Percentiles rank a stretch among this genome's conserved stretches.
Evolutionary conservation across 2,329 filamentous ascomycete genomes (phyloP).

Genomic region (Aspergillus quadricinctus): DNA sequence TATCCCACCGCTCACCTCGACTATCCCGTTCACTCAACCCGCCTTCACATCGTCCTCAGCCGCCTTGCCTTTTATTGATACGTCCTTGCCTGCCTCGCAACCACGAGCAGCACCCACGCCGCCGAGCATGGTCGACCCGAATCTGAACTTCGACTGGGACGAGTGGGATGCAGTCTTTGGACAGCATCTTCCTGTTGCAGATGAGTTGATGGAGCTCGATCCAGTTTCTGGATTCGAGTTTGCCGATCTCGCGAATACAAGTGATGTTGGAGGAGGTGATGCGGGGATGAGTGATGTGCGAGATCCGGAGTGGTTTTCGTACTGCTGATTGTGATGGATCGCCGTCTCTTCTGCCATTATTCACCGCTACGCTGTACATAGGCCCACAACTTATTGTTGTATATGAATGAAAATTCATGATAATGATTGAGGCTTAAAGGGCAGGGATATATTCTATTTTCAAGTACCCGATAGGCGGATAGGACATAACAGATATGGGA

Average conservation of each 20-base stretch:
- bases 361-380: neutral
- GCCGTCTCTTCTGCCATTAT: neutral
- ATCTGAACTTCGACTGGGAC: slow-evolving; percentile 47
- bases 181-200: slow-evolving; percentile 41
- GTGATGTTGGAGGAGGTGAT: slow-evolving; percentile 2
- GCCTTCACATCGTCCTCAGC: slow-evolving; percentile 6
- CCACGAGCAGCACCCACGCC: slow-evolving; percentile 26
- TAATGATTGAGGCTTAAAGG: neutral
- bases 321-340: slow-evolving; percentile 7
- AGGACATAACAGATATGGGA: slow-evolving; percentile 24
- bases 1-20: slow-evolving; percentile 7
- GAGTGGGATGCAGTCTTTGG: slow-evolving; percentile 48
- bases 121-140: slow-evolving; percentile 37
- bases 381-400: neutral
- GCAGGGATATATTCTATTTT: neutral
- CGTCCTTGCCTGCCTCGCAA: slow-evolving; percentile 14
- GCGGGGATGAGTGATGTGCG: slow-evolving; percentile 4
- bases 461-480: neutral
- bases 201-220: slow-evolving; percentile 42
- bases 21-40: slow-evolving; percentile 6
- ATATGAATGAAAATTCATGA: neutral
- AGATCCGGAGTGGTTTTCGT: slow-evolving; percentile 12
- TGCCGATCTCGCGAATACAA: slow-evolving; percentile 19
- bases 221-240: slow-evolving; percentile 33
- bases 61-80: slow-evolving; percentile 19